These are phyloP conservation scores for Fusarium marasasianum DNA, from an alignment of 2,329 filamentous ascomycete species.

Conservation along the genomic window DNA sequence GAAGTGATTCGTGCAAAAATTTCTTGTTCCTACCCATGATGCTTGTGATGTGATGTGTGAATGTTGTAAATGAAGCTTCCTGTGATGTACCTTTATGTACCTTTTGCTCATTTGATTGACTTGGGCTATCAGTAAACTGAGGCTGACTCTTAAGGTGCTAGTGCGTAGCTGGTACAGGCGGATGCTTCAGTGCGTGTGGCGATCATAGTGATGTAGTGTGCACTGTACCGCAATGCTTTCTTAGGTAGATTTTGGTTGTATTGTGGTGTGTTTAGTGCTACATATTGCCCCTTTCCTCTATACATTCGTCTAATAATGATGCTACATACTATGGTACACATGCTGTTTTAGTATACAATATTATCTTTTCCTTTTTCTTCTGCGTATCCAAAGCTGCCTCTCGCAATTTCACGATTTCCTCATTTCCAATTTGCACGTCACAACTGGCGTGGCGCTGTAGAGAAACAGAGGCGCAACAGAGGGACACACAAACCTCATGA, in stretches of 20 bases:
- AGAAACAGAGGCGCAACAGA: background rate
- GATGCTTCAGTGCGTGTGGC: no score
- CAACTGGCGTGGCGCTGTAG: background rate
- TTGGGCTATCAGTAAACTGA: fast-evolving
- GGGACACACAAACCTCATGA: background rate
- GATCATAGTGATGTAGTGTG: background rate
- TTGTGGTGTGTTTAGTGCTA: background rate
- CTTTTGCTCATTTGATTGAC: no score
- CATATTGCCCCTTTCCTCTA: background rate
- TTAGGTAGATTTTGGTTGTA: no score
- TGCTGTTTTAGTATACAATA: constrained; percentile 7
- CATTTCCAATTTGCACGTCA: background rate
- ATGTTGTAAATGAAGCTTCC: background rate
- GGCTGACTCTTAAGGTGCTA: fast-evolving
- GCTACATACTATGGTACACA: constrained; percentile 27
- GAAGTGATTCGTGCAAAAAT: constrained; percentile 51
- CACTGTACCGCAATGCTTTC: no score
- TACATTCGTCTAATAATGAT: background rate
- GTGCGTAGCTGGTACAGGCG: background rate
- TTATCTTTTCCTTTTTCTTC: background rate
- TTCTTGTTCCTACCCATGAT: constrained; percentile 4
- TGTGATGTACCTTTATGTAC: no score
- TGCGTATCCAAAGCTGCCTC: background rate
- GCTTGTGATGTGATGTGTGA: background rate
- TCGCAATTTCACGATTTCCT: background rate